Base-by-base conservation (phyloP, 2,329 filamentous ascomycete species). In the Sclerotinia borealis region DNA sequence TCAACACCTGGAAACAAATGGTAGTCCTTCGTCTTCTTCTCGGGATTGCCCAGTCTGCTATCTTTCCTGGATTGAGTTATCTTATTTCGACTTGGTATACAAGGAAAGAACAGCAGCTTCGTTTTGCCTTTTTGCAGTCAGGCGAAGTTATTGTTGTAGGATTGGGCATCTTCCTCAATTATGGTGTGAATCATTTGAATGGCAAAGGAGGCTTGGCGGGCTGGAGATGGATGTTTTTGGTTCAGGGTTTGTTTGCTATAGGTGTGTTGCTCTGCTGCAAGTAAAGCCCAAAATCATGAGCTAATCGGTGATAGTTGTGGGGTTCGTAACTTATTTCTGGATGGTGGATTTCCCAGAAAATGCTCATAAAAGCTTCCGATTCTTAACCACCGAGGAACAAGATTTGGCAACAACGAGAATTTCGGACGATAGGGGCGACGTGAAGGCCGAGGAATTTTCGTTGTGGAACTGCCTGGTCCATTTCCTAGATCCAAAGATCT, bases 1-100 rank as follows among this genome's bases (percentile, higher is more conserved):
- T 90, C 45, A 80, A 80, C 37, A 85, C 80, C 15, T 90, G 87
- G 87, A 77, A 80, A 67, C 82, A 90, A 72, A 89, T 91, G 86
- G 87, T 90, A 63, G 85, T 80, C 0, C 74, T 90, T 64, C 78
- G 87, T 47, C 80, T 90, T 27, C 75, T 90, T 10, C 80, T 90
- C 2, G 88, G 88, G 41, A 84, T 88, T 34, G 79, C 82, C 39
- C 87, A 87, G 79, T 80, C 75, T 66, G 80, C 80, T 17, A 77
- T 83, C 47, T 83, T 82, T 60, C 81, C 81, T 3, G 81, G 81
- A 0, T 67, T 83, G 41, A 79, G 78, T 8, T 83, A 82, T 66
- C 70, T 83, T 11, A 81, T 83, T 48, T 69, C 67, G 19, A 73
- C 72, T 3, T 73, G 71, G 71, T 74, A 74, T 51, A 74, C 72